phyloP scores from a whole-genome alignment of 108 stramenopile species.

The Mediolabrus comicus region DNA sequence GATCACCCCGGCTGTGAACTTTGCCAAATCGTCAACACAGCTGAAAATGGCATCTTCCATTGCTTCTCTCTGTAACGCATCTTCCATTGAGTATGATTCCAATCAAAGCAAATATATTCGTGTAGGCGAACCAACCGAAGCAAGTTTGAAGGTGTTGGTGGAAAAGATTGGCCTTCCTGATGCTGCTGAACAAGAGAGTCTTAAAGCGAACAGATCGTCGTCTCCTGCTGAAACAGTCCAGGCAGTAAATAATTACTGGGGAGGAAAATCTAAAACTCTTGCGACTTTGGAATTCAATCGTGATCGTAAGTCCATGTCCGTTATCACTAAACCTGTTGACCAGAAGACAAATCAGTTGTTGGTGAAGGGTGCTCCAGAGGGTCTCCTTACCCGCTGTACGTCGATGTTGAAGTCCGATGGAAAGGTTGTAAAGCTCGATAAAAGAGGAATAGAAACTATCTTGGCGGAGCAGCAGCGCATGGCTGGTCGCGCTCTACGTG shows the following conservation, averaged over 20 bases:
- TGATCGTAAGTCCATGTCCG: conserved; percentile 49
- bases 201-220: conserved; percentile 16
- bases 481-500: conserved; percentile 71
- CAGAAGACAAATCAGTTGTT: conserved; percentile 52
- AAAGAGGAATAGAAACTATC: conserved; percentile 25
- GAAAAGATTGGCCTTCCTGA: conserved; percentile 69
- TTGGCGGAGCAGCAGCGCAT: conserved; percentile 41
- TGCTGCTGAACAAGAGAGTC: conserved; percentile 20
- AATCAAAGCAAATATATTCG: conserved; percentile 51
- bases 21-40: conserved; percentile 3
- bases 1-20: conserved; percentile 25
- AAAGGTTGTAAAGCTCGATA: conserved; percentile 47
- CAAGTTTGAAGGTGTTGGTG: conserved; percentile 69
- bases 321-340: conserved; percentile 16
- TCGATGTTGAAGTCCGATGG: conserved; percentile 51
- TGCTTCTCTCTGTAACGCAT: conserved; percentile 34
- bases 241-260: conserved; percentile 42
- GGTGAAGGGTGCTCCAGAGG: conserved; percentile 89
- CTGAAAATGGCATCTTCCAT: conserved; percentile 27
- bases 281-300: conserved; percentile 81
- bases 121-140: conserved; percentile 87
- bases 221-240: conserved; percentile 40
- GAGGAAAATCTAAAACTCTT: conserved; percentile 22
- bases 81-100: conserved; percentile 38
- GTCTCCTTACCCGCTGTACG: conserved; percentile 70